Percentiles rank a stretch among this genome's conserved stretches.
Evolutionary conservation across 495 filamentous ascomycete species (phyloP).

Genomic region (Hypoxylon fuscum): DNA sequence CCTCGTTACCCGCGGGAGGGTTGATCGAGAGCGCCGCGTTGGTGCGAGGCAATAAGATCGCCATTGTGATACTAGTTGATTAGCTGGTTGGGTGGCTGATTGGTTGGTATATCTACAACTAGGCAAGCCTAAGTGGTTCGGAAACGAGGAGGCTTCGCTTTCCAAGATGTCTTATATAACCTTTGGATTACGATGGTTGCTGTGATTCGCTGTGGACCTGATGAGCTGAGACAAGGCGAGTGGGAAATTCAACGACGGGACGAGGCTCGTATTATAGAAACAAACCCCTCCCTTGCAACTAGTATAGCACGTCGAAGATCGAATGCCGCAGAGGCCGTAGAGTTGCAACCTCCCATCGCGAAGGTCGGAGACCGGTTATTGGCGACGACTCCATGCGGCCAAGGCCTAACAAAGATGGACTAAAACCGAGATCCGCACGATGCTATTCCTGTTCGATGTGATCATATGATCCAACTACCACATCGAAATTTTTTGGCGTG

Average conservation of each 20-base stretch:
- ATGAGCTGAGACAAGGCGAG: conserved; percentile 22
- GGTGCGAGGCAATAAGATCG: conserved; percentile 41
- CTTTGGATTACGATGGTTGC: conserved; percentile 31
- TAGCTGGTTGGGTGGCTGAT: no score
- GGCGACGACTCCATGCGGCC: conserved; percentile 27
- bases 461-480: conserved; percentile 35
- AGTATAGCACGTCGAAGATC: conserved; percentile 28
- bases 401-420: conserved; percentile 11
- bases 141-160: conserved; percentile 3
- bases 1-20: conserved; percentile 50
- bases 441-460: conserved; percentile 17
- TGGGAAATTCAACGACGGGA: conserved; percentile 18
- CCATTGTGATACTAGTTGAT: conserved; percentile 31
- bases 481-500: conserved; percentile 11
- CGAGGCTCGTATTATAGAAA: conserved; percentile 37
- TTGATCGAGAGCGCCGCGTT: conserved; percentile 58
- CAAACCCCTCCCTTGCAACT: conserved; percentile 1
- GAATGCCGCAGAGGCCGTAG: conserved; percentile 9
- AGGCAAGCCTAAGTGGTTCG: conserved; percentile 14
- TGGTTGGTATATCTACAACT: conserved; percentile 13
- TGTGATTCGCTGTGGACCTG: conserved; percentile 32
- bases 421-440: conserved; percentile 39
- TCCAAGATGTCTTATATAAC: conserved; percentile 27
- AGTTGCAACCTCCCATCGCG: conserved; percentile 26
- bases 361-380: conserved; percentile 28